Conservation (phyloP, 2,329 filamentous ascomycete genomes). For the Dactylellina sp. region DNA sequence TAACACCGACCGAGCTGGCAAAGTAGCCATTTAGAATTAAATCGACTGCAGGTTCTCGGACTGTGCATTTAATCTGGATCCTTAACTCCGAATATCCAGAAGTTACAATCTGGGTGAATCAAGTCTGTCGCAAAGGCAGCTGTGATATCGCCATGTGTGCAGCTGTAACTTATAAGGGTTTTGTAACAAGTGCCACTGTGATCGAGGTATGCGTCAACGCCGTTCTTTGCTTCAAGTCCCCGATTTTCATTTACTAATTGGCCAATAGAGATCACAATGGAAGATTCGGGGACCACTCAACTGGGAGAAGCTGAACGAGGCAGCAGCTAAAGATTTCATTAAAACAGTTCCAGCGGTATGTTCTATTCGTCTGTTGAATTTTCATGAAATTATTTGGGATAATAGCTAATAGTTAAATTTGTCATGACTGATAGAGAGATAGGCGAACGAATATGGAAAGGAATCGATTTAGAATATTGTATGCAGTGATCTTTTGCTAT, state of each 20-base stretch:
- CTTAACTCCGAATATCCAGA: too few relatives aligned
- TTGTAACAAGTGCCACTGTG: conserved; percentile 37
- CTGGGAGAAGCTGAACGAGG: conserved; percentile 26
- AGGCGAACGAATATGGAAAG: conserved; percentile 45
- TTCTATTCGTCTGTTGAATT: too few relatives aligned
- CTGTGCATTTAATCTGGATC: background rate
- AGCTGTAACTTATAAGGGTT: conserved; percentile 16
- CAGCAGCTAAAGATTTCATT: conserved; percentile 35
- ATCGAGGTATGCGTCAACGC: conserved; percentile 27
- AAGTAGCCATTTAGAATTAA: background rate
- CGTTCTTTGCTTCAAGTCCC: background rate
- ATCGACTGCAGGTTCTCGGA: background rate
- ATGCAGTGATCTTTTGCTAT: conserved; percentile 1
- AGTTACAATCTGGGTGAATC: background rate
- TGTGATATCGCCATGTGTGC: conserved; percentile 12
- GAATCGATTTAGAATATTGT: conserved; percentile 45
- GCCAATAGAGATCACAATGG: conserved; percentile 42
- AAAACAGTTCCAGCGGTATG: conserved; percentile 31
- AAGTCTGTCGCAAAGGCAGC: conserved; percentile 4
- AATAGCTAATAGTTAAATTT: background rate
- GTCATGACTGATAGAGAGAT: conserved; percentile 21
- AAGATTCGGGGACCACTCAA: conserved; percentile 41
- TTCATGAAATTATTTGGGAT: background rate
- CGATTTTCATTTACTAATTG: background rate
- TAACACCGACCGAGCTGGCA: background rate